Conservation (phyloP, 2,329 filamentous ascomycete species). For the Fusarium bactridioides region DNA sequence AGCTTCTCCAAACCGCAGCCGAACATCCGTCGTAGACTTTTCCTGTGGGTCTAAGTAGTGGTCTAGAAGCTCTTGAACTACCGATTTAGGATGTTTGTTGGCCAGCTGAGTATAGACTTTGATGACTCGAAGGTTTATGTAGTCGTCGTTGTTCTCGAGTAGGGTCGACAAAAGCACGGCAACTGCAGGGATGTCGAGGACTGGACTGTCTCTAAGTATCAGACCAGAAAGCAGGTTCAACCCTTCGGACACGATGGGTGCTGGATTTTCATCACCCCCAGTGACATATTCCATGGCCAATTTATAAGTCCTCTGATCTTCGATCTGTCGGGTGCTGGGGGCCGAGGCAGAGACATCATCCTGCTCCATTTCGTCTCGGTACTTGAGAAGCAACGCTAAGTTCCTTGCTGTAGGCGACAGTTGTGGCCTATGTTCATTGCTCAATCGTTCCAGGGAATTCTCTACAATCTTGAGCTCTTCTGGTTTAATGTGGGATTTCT, state of each 20-base stretch:
- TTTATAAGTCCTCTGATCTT: slow-evolving; percentile 68
- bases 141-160: slow-evolving; percentile 73
- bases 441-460: slow-evolving; percentile 55
- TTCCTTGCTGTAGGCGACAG: slow-evolving; percentile 64
- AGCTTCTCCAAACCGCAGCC: slow-evolving; percentile 74
- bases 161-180: slow-evolving; percentile 70
- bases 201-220: slow-evolving; percentile 61
- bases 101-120: slow-evolving; percentile 70
- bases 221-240: slow-evolving; percentile 67
- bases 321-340: slow-evolving; percentile 58
- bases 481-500: slow-evolving; percentile 55
- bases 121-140: slow-evolving; percentile 74
- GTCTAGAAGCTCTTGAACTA: slow-evolving; percentile 69
- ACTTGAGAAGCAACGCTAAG: slow-evolving; percentile 62
- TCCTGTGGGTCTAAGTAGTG: slow-evolving; percentile 72
- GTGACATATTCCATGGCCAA: slow-evolving; percentile 72
- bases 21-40: slow-evolving; percentile 65
- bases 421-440: slow-evolving; percentile 48
- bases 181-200: slow-evolving; percentile 72
- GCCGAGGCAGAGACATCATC: slow-evolving; percentile 48
- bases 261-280: slow-evolving; percentile 63
- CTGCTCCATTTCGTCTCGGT: slow-evolving; percentile 62
- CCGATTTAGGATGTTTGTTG: slow-evolving; percentile 67
- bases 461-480: slow-evolving; percentile 57
- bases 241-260: slow-evolving; percentile 72